Percentiles rank a stretch among this genome's conserved stretches.
These are phyloP conservation scores for Pyronema domesticum DNA, from an alignment of 495 filamentous ascomycete genomes.

Conservation along the genomic window DNA sequence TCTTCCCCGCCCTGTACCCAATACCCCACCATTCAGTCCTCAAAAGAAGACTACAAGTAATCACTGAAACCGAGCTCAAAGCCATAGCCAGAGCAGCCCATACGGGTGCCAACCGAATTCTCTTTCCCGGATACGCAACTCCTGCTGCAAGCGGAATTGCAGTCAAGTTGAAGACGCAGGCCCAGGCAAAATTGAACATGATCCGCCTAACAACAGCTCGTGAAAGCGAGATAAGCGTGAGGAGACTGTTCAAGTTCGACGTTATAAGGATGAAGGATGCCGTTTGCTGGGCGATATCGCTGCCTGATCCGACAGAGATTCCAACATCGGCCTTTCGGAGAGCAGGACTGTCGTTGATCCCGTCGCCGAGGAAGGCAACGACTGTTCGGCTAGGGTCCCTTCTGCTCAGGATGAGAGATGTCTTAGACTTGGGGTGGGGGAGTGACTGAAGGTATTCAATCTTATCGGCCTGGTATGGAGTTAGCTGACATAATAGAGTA, in stretches of 20 bases:
- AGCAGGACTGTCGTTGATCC: slow-evolving; percentile 77
- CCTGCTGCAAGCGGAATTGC: slow-evolving; percentile 75
- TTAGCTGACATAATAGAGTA: not conserved
- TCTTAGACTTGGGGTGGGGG: slow-evolving; percentile 12
- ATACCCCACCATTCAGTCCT: too few relatives aligned
- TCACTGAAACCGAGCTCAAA: slow-evolving; percentile 63
- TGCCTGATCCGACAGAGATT: slow-evolving; percentile 67
- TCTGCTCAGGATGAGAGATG: slow-evolving; percentile 7
- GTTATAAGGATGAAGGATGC: slow-evolving; percentile 75
- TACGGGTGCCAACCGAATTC: not conserved
- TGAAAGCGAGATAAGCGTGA: slow-evolving; percentile 56
- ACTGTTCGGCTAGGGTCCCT: not conserved
- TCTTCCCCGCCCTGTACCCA: too few relatives aligned
- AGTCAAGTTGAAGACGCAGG: slow-evolving; percentile 63
- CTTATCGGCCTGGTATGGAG: slow-evolving; percentile 40
- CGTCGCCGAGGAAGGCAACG: slow-evolving; percentile 55
- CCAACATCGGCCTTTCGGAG: slow-evolving; percentile 64
- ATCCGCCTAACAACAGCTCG: slow-evolving; percentile 57
- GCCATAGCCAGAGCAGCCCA: slow-evolving; percentile 63
- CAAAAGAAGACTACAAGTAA: slow-evolving; percentile 18
- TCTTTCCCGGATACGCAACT: slow-evolving; percentile 43
- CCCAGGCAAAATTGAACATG: slow-evolving; percentile 79
- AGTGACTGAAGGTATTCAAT: slow-evolving; percentile 54
- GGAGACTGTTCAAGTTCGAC: slow-evolving; percentile 47
- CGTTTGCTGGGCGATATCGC: slow-evolving; percentile 66